Conservation (phyloP, 768 basidiomycete genomes). For the Leccinum uliginosum region DNA sequence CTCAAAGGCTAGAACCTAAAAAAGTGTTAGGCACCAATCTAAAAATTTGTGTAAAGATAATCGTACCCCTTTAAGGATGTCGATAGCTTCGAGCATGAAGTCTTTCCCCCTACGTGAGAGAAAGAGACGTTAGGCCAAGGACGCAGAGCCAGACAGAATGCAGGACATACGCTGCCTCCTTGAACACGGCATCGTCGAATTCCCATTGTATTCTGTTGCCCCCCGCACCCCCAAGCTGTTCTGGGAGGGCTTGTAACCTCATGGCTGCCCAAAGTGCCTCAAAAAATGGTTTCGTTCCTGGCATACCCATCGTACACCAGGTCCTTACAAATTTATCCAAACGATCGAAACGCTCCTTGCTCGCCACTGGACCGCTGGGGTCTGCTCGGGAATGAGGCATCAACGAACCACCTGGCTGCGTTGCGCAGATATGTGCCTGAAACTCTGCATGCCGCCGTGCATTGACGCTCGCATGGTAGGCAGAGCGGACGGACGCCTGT, state of each 20-base stretch:
- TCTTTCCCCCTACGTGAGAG: constrained; percentile 70
- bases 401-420: constrained; percentile 74
- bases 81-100: constrained; percentile 90
- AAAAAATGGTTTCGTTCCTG: constrained; percentile 82
- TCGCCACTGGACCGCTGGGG: constrained; percentile 58
- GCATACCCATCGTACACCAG: constrained; percentile 86
- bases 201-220: constrained; percentile 76
- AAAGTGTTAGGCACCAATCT: not conserved
- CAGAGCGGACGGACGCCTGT: constrained; percentile 82
- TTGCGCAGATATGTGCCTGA: constrained; percentile 77
- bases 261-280: constrained; percentile 68
- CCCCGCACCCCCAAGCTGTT: constrained; percentile 78
- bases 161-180: constrained; percentile 81
- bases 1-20: constrained; percentile 67
- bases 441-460: constrained; percentile 78
- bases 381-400: constrained; percentile 69
- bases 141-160: constrained; percentile 5
- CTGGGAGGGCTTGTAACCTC: constrained; percentile 77
- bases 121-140: constrained; percentile 14
- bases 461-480: constrained; percentile 78
- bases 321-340: constrained; percentile 70
- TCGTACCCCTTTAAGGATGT: constrained; percentile 83
- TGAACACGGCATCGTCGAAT: constrained; percentile 90
- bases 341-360: constrained; percentile 72
- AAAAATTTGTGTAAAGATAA: constrained; percentile 16